Base-by-base conservation (phyloP, 2,329 filamentous ascomycete species). In the Sporothrix euskadiensis region DNA sequence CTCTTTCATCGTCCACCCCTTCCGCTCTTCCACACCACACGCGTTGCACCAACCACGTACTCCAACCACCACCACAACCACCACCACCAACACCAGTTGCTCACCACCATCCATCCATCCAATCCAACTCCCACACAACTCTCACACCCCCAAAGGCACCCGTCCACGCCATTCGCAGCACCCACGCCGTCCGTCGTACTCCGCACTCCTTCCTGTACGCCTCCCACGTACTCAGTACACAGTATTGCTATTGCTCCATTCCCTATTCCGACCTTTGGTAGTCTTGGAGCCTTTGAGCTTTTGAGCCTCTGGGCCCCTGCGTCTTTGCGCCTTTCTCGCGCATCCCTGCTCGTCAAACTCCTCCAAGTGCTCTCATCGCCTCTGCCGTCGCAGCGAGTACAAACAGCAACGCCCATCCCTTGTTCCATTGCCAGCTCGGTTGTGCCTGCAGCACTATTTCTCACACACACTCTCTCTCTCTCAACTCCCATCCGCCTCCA, bases 371-470 rank as follows among this genome's bases (percentile, higher is more conserved):
- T 16, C 66, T 52, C 52, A 26, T 57, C 49, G 49, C 68, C 32
- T 57, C 44, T 16, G 10, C 30, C 35, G 19, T 71, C 54, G 14
- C 57, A 39, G 41, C 56, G 44, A 71, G 56, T 71, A 71, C 69
- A 71, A 71, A 71, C 69, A 71, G 26, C 35, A 61, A 19, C 16
- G 63, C 47, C 59, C 59, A 54, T 54, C 47, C 65, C 66, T 69
- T 54, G 32, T 49, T 54, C 59, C 47, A 47, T 56, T 66, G 71
- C 59, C 71, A 63, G 47, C 26, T 26, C 71, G 30, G 71, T 61
- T 26, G 30, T 39, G 44, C 59, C 65, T 47, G 35, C 57, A 54
- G 49, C 32, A 30, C 32, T 71, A 26, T 26, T 26, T 26, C 26
- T 26, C 26, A 26, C 26, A 26, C 26, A 26, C 26, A 26, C 49